Evolutionary conservation across 129 eudicot species (phyloP).

Genomic region (Escallonia rubra): DNA sequence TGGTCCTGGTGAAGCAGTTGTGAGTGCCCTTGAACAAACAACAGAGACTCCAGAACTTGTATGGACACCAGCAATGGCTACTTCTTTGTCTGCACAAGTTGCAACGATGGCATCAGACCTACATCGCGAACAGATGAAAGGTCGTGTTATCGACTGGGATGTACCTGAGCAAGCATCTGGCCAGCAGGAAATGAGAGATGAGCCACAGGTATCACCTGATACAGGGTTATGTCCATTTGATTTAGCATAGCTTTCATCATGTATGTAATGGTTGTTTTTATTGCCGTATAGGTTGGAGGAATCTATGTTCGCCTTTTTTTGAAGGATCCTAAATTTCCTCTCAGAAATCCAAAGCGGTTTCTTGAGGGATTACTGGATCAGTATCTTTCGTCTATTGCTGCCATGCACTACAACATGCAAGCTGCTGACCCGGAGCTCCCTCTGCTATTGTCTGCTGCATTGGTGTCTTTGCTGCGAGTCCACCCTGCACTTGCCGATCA

Average conservation of each 20-base stretch:
- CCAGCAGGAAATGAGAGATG: constrained; percentile 94
- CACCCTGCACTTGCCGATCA: constrained; percentile 98
- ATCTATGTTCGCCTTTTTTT: constrained; percentile 85
- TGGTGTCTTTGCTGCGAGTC: constrained; percentile 87
- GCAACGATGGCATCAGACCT: constrained; percentile 97
- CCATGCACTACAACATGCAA: constrained; percentile 69
- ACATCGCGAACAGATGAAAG: constrained; percentile 84
- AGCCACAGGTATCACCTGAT: constrained; percentile 73
- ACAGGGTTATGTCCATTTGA: neutral
- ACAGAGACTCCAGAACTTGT: constrained; percentile 99
- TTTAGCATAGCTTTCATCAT: neutral
- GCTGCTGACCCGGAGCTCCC: constrained; percentile 88
- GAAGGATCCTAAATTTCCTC: constrained; percentile 96
- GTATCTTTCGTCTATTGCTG: constrained; percentile 88
- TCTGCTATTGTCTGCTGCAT: constrained; percentile 85
- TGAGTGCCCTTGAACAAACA: constrained; percentile 83
- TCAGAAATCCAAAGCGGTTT: constrained; percentile 92
- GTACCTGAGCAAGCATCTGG: constrained; percentile 91
- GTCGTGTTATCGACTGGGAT: constrained; percentile 94
- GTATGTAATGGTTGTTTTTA: neutral
- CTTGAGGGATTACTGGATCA: constrained; percentile 91
- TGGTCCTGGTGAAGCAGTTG: constrained; percentile 99
- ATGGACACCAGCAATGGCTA: constrained; percentile 99
- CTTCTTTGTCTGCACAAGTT: constrained; percentile 91
- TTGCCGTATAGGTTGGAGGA: constrained; percentile 77